Conservation (phyloP, 1,139 yeast species). For the Debaryomycetaceae sp. region DNA sequence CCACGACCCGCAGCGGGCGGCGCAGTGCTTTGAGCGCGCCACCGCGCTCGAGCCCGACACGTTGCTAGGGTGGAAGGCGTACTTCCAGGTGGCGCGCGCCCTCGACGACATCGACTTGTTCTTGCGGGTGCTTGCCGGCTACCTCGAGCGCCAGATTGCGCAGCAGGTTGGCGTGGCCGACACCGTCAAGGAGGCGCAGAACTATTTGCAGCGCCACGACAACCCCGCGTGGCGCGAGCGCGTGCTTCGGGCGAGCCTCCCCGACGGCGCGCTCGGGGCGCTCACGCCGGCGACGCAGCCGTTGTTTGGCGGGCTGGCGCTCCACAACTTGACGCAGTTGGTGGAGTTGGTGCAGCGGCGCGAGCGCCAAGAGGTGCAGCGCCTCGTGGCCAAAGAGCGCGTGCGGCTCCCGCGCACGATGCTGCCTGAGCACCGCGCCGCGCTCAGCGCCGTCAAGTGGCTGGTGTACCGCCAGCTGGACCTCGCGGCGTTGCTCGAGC, state of each 20-base stretch:
- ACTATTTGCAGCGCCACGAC: conserved; percentile 36
- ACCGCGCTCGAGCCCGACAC: conserved; percentile 50
- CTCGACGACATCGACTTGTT: conserved; percentile 39
- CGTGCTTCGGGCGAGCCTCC: conserved; percentile 53
- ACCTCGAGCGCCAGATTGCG: conserved; percentile 20
- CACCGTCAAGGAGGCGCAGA: conserved; percentile 41
- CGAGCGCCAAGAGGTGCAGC: conserved; percentile 35
- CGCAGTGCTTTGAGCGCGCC: conserved; percentile 51
- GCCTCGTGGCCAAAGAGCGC: conserved; percentile 29
- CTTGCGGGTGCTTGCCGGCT: conserved; percentile 38
- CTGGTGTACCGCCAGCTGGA: conserved; percentile 45
- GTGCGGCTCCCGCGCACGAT: conserved; percentile 35
- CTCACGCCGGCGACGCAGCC: conserved; percentile 48
- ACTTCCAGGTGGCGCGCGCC: conserved; percentile 39
- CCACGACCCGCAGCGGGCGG: conserved; percentile 40
- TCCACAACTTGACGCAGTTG: conserved; percentile 46
- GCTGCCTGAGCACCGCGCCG: conserved; percentile 25
- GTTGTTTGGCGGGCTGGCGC: too few relatives aligned
- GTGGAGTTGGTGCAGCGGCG: conserved; percentile 39
- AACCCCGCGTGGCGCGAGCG: conserved; percentile 34
- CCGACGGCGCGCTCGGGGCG: conserved; percentile 60
- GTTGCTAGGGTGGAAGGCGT: conserved; percentile 79
- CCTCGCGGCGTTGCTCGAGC: conserved; percentile 50
- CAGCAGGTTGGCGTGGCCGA: conserved; percentile 41
- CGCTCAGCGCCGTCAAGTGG: conserved; percentile 45